Base-by-base conservation (phyloP, 441 rosid genomes). In the Mallotus japonicus region DNA sequence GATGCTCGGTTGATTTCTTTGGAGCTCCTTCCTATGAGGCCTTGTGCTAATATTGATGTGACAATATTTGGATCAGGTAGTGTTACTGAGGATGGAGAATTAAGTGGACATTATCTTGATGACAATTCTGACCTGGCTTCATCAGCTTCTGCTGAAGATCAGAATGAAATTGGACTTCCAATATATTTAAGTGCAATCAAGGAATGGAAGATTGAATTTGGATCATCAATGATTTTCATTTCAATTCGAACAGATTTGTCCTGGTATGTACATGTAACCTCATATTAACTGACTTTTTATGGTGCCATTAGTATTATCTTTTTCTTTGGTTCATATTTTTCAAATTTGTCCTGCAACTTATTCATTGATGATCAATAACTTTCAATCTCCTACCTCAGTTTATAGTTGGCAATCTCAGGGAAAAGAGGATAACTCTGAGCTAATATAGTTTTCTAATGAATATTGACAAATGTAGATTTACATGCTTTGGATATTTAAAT, bases 191-290 rank as follows among this genome's bases (percentile, higher is more conserved):
- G 92, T 75, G 89, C 89, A 47, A 81, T 94, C 58, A 92, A 92
- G 81, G 97, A 90, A 76, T 92, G 98, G 96, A 81, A 78, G 92
- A 85, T 92, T 54, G 95, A 92, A 78, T 85, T 81, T 71, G 91
- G 92, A 40, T 73, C 85, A 6, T 80, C 87, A 14, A 79, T 79
- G 87, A 62, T 87, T 64, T 85, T 77, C 70, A 80, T 87, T 64
- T 89, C 90, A 24, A 37, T 92, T 58, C 89, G 89, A 44, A 89
- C 97, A 19, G 95, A 92, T 77, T 55, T 89, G 84, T 87, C 92
- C 76, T 89, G 99, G 97, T 92, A 87, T 73, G 61, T 32, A 53
- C 77, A 59, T 28, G 9, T 49, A 63, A n/a, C 14, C 59, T 34
- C 24, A 12, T 50, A 9, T 50, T 50, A 50, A 50, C 16, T 15